Percentiles rank a stretch among this genome's conserved stretches.
Conservation (phyloP, 2,329 filamentous ascomycete genomes). For the Rhynchosporium graminicola region DNA sequence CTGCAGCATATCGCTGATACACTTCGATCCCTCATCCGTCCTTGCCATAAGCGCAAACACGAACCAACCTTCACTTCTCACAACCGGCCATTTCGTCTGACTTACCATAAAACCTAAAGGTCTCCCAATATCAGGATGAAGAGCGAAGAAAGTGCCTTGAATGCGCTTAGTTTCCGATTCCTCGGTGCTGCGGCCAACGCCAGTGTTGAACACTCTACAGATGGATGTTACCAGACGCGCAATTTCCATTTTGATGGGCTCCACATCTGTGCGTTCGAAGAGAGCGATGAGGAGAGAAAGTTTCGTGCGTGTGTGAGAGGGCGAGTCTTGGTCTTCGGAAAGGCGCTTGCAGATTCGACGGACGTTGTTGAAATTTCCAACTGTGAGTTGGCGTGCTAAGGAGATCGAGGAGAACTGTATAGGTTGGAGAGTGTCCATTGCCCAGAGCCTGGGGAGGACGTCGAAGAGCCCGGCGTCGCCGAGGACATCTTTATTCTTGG, state of each 20-base stretch:
- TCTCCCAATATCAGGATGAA: slow-evolving; percentile 37
- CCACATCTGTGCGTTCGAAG: slow-evolving; percentile 49
- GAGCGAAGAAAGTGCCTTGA: slow-evolving; percentile 35
- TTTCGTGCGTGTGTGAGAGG: slow-evolving; percentile 40
- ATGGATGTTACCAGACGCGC: slow-evolving; percentile 54
- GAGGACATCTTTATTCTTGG: slow-evolving; percentile 54
- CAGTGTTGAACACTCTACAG: slow-evolving; percentile 56
- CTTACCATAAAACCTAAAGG: slow-evolving; percentile 54
- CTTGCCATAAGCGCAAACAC: slow-evolving; percentile 61
- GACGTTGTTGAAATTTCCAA: slow-evolving; percentile 55
- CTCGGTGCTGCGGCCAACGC: slow-evolving; percentile 34
- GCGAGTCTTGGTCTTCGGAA: slow-evolving; percentile 42
- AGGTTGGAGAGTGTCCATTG: slow-evolving; percentile 54
- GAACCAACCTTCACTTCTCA: slow-evolving; percentile 64
- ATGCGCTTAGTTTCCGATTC: slow-evolving; percentile 41
- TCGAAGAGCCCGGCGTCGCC: slow-evolving; percentile 50
- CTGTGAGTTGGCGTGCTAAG: slow-evolving; percentile 57
- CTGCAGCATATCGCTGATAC: slow-evolving; percentile 48
- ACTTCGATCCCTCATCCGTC: slow-evolving; percentile 49
- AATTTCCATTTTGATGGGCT: slow-evolving; percentile 61
- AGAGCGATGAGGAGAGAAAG: slow-evolving; percentile 45
- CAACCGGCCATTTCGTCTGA: slow-evolving; percentile 58
- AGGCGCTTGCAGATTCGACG: slow-evolving; percentile 49
- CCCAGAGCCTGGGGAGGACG: slow-evolving; percentile 56
- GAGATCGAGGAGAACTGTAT: slow-evolving; percentile 62